Evolutionary conservation across 495 filamentous ascomycete species (phyloP), one percentile per base, ranked within the genome.

Genomic region (Pyrenula aspistea): DNA sequence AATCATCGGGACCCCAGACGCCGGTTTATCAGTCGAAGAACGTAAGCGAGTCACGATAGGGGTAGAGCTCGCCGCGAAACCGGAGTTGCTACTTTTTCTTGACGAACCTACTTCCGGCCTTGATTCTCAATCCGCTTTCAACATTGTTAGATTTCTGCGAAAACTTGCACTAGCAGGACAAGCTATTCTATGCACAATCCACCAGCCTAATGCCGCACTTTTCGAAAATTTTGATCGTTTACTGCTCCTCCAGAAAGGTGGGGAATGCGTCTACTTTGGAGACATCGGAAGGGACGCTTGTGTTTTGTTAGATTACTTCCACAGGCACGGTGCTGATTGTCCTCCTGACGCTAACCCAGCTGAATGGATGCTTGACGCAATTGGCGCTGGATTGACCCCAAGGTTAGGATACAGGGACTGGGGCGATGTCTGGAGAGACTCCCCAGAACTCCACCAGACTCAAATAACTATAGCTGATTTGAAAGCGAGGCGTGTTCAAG

Each of bases 91-190:
- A 0, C 76, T 96, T 10, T 96, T 96, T 71, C 70, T 95, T 12
- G 91, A 96, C 61, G 91, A 96, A 63, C 91, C 91, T 0, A 96
- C 91, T 0, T 88, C 84, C 12, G 91, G 91, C 53, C 77, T 96
- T 2, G 91, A 96, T 65, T 84, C 82, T 48, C 89, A 91, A 63
- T 83, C 80, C 56, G 86, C 91, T 2, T 96, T 88, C 74, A 91
- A 91, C 59, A 95, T 95, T 58, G 83, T 95, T 12, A 83, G 87
- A 51, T 95, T 95, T 76, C 69, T 95, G 53, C 84, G 84, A 53
- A 95, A 94, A 71, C 78, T 95, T 10, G 84, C 90, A 0, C 81
- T 79, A 0, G 83, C 84, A 47, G 91, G 91, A 1, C 90, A 95
- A 62, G 89, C 91, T 19, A 88, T 96, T 65, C 79, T 95, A 1